Base-by-base conservation (phyloP, 176 grass and related monocot genomes). In the Ampelocalamus luodianensis region DNA sequence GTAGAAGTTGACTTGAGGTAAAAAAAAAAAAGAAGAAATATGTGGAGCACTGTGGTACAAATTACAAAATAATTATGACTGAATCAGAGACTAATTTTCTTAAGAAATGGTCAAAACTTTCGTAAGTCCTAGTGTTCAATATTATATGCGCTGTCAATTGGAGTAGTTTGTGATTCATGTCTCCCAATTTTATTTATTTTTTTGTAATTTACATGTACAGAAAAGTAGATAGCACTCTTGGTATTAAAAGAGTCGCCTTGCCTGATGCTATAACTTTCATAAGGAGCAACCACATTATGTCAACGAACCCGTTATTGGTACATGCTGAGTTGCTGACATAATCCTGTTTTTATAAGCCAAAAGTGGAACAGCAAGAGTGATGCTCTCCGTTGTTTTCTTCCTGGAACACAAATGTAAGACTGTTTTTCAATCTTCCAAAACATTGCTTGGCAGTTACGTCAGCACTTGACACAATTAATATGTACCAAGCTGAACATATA, bases 401-500 rank as follows among this genome's bases (percentile, higher is more conserved):
- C 36, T 81, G 59, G 36, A 89, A 68, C 49, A 82, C 45, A 78
- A 46, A 94, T 97, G 92, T 92, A 93, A 74, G 88, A 97, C 46
- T 97, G 80, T 84, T 87, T 88, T 80, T 44, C 34, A 53, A 71
- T 23, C 77, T 43, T 94, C 58, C 65, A 92, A 70, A 85, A 86
- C 81, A 51, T 94, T 89, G 74, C 90, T 76, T 94, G 90, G 80
- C 82, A 86, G 83, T 53, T 97, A 67, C 69, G 89, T 64, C 79
- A 86, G 40, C 87, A 60, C 78, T 79, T 97, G 71, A 64, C 90
- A 70, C 84, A 79, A 68, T 80, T 97, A 20, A 59, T 97, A 85
- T 92, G 95, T 97, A 91, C 80, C 23, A 54, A 81, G 72, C 67
- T 74, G 24, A 58, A 18, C 49, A 53, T 72, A 55, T 51, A 58